Conservation (phyloP, 768 basidiomycete genomes). For the Rhodotorula graminis region DNA sequence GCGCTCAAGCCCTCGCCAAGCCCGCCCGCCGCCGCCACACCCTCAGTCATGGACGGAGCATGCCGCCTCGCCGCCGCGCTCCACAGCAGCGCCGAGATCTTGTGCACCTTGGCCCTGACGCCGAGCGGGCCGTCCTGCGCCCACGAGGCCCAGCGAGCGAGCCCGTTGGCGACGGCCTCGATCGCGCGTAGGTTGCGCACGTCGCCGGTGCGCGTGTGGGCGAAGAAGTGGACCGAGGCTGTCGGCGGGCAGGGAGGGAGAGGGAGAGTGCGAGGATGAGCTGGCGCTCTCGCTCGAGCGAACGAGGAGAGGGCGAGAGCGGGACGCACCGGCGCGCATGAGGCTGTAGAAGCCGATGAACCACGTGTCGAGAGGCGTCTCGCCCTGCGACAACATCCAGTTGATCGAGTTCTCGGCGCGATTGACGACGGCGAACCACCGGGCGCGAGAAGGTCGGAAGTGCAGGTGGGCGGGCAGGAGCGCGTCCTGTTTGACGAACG, state of each 20-base stretch:
- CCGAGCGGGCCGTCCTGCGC: neutral
- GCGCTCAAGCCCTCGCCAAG: neutral
- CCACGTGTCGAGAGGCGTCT: neutral
- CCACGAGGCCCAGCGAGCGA: neutral
- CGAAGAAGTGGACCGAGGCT: neutral
- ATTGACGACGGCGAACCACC: slow-evolving; percentile 2
- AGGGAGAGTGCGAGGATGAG: neutral
- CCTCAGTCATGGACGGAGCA: neutral
- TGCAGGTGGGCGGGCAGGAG: neutral
- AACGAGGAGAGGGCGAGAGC: neutral
- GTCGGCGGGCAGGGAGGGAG: neutral
- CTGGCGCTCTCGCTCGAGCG: neutral
- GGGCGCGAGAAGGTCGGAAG: neutral
- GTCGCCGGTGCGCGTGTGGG: neutral
- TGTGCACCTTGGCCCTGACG: neutral
- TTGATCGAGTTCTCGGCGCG: neutral
- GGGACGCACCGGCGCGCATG: neutral
- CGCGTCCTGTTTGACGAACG: neutral
- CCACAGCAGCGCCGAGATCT: neutral
- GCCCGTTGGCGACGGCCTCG: neutral
- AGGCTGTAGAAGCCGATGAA: neutral
- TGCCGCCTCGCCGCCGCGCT: neutral
- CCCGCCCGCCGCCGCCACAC: neutral
- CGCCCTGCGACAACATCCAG: neutral
- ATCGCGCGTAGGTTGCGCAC: neutral